Percentiles rank a stretch among this genome's conserved stretches.
Conservation (phyloP, 352 stramenopile species). For the Globisporangium polare region DNA sequence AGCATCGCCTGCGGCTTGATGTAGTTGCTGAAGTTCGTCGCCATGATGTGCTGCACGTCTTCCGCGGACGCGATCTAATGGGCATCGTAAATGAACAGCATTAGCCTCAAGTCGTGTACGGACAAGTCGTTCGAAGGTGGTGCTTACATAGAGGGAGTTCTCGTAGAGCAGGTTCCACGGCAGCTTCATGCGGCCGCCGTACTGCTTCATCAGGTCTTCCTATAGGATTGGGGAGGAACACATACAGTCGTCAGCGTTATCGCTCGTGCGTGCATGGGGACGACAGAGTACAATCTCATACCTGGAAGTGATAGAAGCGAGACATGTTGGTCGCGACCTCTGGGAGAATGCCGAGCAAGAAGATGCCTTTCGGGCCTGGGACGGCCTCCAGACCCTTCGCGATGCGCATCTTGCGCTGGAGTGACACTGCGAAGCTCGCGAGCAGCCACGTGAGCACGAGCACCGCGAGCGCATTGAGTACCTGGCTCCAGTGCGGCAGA, state of each 20-base stretch:
- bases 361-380: slow-evolving; percentile 11
- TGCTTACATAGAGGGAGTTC: slow-evolving; percentile 45
- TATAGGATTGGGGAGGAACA: too few relatives aligned
- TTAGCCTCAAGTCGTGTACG: not conserved
- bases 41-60: slow-evolving; percentile 62
- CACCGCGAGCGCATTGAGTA: not conserved
- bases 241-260: too few relatives aligned
- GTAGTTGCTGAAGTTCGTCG: slow-evolving; percentile 68
- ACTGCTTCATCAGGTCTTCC: slow-evolving; percentile 35
- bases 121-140: not conserved
- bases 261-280: too few relatives aligned
- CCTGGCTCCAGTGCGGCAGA: not conserved
- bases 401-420: slow-evolving; percentile 14
- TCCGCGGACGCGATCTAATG: slow-evolving; percentile 38
- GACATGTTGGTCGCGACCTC: slow-evolving; percentile 1
- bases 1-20: slow-evolving; percentile 60
- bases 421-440: not conserved
- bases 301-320: slow-evolving; percentile 17
- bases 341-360: slow-evolving; percentile 15
- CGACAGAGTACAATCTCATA: not conserved
- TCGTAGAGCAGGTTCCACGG: slow-evolving; percentile 69
- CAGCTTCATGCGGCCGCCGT: slow-evolving; percentile 56
- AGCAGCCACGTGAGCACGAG: not conserved
- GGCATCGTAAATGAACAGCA: not conserved
- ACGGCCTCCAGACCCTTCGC: slow-evolving; percentile 12